Evolutionary conservation across 371 early-diverging fungal species (phyloP), one percentile per base, ranked within the genome.

Genomic region (Rhizopus microsporus): DNA sequence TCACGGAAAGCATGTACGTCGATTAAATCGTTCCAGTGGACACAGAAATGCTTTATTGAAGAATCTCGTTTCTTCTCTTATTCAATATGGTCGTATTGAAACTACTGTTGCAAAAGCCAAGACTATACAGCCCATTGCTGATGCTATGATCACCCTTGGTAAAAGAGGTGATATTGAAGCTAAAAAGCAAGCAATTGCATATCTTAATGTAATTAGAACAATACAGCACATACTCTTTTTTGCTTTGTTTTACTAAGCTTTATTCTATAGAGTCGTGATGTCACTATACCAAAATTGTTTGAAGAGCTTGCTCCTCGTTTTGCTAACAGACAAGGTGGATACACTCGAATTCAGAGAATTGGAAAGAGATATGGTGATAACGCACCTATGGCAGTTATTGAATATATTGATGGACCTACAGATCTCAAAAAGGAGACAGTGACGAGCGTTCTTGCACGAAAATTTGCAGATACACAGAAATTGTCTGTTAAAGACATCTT

Each of bases 21-120:
- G 87, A 43, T 80, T 95, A 45, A 86, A 86, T 59, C 80, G 90
- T 57, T 86, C 85, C 7, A 78, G 83, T 40, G 63, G 84, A 37
- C 94, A 95, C 71, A 86, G 97, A 56, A 83, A 84, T 64, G 85
- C 89, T 31, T 83, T 95, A 76, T 75, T 95, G 34, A 79, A 92
- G 55, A 97, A 94, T 75, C 74, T 95, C 71, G 87, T 88, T 32
- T 88, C 95, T 49, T 88, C 92, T 33, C 84, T 97, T 35, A 86
- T 98, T 59, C 78, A 90, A 63, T 82, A 94, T 70, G 98, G 93
- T 57, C 85, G 93, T 51, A 92, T 98, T 54, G 87, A 91, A 69
- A 98, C 97, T 4, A 98, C 98, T 0, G 71, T 94, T 32, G 89
- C 97, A 10, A 95, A 96, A 69, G 98, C 98, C 30, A 95, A 93